Evolutionary conservation across 257 asterid species (phyloP), one percentile per base, ranked within the genome.

Genomic region (Plantago elongata): DNA sequence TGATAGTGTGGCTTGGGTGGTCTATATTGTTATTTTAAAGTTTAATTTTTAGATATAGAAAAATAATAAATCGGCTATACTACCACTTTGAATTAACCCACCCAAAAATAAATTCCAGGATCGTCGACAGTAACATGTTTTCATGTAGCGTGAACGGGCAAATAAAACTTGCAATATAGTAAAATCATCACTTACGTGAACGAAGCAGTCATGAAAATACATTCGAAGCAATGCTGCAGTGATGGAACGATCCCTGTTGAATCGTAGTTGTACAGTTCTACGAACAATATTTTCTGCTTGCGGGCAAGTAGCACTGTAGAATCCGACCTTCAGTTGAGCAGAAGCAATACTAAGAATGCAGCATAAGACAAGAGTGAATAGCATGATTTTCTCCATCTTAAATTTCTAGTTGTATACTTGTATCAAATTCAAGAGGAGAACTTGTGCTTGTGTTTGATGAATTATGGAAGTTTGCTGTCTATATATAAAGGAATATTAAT

Each of bases 191-290:
- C 72, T 60, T 77, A 85, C 96, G 62, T 72, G 60, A 12, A 87
- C 95, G 40, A 89, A 81, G 74, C 97, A 89, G 69, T 89, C 95
- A 27, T 90, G 97, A 16, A 90, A 90, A 70, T 90, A 86, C 90
- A 90, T 72, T 30, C 97, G 75, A 59, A 90, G 95, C 78, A 90
- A 73, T 9, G 94, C 95, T 13, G 92, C 83, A 0, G 97, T 78
- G 8, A 81, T 79, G 11, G 94, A 81, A 46, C 67, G 84, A 63
- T 87, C 92, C 7, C 18, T 17, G 29, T n/a, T 63, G 18, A 90
- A 90, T 2, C 75, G 60, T 13, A 54, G 75, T 11, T 68, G 74
- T 56, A 90, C 94, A 6, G 74, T 69, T 69, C 69, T 69, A 67
- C 60, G 83, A 54, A 90, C 51, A 10, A 87, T 70, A 0, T 73